These are phyloP conservation scores for Cucurbita moschata DNA, from an alignment of 306 rosid species.

Conservation along the genomic window DNA sequence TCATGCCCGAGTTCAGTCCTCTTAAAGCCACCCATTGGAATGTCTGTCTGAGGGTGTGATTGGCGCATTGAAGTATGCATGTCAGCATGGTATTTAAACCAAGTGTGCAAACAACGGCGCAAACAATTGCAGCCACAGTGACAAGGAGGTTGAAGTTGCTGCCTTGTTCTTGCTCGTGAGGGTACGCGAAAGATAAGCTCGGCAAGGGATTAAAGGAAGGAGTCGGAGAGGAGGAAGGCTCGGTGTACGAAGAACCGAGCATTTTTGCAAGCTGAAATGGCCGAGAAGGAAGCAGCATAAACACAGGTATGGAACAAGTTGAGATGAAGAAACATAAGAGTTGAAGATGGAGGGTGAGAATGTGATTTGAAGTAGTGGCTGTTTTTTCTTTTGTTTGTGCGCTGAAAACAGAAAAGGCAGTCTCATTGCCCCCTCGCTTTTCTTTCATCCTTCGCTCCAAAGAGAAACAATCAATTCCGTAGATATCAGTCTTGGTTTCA, in stretches of 20 bases:
- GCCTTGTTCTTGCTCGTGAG: not conserved
- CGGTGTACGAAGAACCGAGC: slow-evolving; percentile 1
- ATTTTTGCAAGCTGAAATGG: not conserved
- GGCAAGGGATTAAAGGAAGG: not conserved
- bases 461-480: not conserved
- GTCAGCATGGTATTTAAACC: slow-evolving; percentile 56
- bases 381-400: slow-evolving; percentile 27
- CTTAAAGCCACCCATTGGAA: slow-evolving; percentile 37
- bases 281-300: not conserved
- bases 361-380: slow-evolving; percentile 18
- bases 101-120: slow-evolving; percentile 55
- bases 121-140: slow-evolving; percentile 38
- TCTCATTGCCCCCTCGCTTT: slow-evolving; percentile 5
- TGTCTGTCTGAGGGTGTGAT: slow-evolving; percentile 28
- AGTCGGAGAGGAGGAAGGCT: not conserved
- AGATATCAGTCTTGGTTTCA: too few relatives aligned
- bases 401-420: slow-evolving; percentile 20
- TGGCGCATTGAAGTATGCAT: slow-evolving; percentile 50
- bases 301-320: not conserved
- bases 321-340: not conserved
- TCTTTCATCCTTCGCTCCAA: not conserved
- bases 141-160: slow-evolving; percentile 27
- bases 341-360: not conserved
- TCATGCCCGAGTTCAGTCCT: slow-evolving; percentile 48
- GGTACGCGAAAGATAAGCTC: not conserved